Percentiles rank a stretch among this genome's conserved stretches.
Conservation (phyloP, 1,284 basidiomycete genomes). For the Cryptococcus jaspeensis region DNA sequence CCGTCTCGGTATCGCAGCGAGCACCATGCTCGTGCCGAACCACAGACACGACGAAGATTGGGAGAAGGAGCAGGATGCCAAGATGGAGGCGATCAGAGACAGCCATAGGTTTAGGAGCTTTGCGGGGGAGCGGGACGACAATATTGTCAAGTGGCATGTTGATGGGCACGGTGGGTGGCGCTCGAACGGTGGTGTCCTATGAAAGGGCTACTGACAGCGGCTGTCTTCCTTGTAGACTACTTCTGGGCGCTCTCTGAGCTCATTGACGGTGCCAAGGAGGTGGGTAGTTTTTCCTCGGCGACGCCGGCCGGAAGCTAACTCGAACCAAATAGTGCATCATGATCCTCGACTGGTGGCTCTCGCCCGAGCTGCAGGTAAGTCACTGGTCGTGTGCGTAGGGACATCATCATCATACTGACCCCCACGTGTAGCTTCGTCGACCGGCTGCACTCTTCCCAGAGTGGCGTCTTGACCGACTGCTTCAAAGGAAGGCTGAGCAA, state of each 20-base stretch:
- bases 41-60: conserved; percentile 66
- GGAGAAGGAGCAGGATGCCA: conserved; percentile 65
- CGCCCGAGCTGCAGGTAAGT: conserved; percentile 73
- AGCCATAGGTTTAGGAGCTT: conserved; percentile 83
- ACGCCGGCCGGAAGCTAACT: not conserved
- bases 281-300: conserved; percentile 5
- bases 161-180: conserved; percentile 66
- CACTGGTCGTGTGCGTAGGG: conserved; percentile 5
- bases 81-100: conserved; percentile 68
- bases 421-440: conserved; percentile 63
- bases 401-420: not conserved
- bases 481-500: conserved; percentile 81
- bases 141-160: conserved; percentile 85
- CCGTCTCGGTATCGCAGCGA: conserved; percentile 36
- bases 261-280: conserved; percentile 60
- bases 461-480: conserved; percentile 79
- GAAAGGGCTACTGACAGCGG: not conserved
- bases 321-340: conserved; percentile 61
- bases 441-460: conserved; percentile 78
- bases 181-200: not conserved
- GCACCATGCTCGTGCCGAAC: conserved; percentile 52
- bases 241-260: conserved; percentile 90
- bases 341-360: conserved; percentile 76
- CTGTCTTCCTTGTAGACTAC: conserved; percentile 59
- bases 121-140: conserved; percentile 62